Percentiles rank a stretch among this genome's conserved stretches.
These are phyloP conservation scores for Trametes cingulata DNA, from an alignment of 768 basidiomycete species.

Conservation along the genomic window DNA sequence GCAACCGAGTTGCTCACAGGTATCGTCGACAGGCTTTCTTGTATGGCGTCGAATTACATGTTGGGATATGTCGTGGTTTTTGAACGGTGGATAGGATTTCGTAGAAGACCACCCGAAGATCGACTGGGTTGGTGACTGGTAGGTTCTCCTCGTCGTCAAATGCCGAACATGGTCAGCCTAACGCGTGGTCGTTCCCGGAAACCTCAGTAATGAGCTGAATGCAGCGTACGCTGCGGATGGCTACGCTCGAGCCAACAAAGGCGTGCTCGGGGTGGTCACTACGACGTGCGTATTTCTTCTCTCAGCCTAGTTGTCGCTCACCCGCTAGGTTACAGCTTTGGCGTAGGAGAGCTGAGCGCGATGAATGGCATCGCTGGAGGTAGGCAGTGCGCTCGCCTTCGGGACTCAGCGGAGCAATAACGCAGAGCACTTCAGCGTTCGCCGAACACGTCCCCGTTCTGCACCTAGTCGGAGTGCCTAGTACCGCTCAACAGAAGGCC, in stretches of 20 bases:
- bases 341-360: conserved; percentile 89
- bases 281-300: conserved; percentile 60
- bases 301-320: background rate
- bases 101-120: conserved; percentile 79
- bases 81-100: no score
- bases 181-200: no score
- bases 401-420: no score
- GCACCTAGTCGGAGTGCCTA: conserved; percentile 85
- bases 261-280: conserved; percentile 66
- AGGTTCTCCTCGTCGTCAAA: conserved; percentile 13
- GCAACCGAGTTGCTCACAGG: background rate
- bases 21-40: conserved; percentile 40
- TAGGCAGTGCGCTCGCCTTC: conserved; percentile 26
- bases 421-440: conserved; percentile 47
- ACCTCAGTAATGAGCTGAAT: conserved; percentile 74
- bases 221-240: conserved; percentile 92
- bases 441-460: conserved; percentile 90
- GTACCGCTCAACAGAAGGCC: conserved; percentile 66
- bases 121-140: conserved; percentile 89
- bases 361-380: conserved; percentile 83
- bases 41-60: conserved; percentile 34
- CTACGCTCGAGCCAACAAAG: conserved; percentile 84
- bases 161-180: background rate
- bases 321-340: conserved; percentile 53
- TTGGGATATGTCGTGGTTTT: no score